Conservation (phyloP, 345 rosid species). For the Hibiscus mutabilis region DNA sequence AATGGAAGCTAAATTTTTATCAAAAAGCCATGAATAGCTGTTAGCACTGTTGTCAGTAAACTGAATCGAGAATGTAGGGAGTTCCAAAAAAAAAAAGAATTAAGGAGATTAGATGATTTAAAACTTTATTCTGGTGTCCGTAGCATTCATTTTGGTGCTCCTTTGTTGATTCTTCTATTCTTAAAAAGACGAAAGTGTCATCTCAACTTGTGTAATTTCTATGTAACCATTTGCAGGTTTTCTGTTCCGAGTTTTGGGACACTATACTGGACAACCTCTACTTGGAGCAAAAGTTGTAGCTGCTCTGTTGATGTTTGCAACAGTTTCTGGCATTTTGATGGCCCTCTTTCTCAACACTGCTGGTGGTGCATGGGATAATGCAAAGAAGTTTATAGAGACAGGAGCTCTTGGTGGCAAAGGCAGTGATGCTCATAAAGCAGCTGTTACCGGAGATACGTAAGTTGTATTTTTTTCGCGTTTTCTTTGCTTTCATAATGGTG, state of each 20-base stretch:
- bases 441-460: conserved; percentile 97
- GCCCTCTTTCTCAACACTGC: conserved; percentile 97
- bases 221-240: conserved; percentile 43
- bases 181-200: no score
- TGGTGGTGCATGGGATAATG: conserved; percentile 99
- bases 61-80: neutral
- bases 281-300: conserved; percentile 98
- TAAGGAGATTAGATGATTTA: no score
- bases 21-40: no score
- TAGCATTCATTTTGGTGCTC: no score
- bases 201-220: no score
- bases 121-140: no score
- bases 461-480: conserved; percentile 14
- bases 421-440: conserved; percentile 95
- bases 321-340: conserved; percentile 96
- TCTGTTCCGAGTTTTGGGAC: conserved; percentile 73
- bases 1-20: no score
- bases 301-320: conserved; percentile 88
- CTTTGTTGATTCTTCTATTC: no score
- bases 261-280: conserved; percentile 82
- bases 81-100: no score
- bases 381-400: conserved; percentile 91
- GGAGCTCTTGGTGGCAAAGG: conserved; percentile 99
- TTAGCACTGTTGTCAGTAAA: neutral
- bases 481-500: no score